These are phyloP conservation scores for Xylogone sp. DNA, from an alignment of 2,329 filamentous ascomycete genomes.

Conservation along the genomic window DNA sequence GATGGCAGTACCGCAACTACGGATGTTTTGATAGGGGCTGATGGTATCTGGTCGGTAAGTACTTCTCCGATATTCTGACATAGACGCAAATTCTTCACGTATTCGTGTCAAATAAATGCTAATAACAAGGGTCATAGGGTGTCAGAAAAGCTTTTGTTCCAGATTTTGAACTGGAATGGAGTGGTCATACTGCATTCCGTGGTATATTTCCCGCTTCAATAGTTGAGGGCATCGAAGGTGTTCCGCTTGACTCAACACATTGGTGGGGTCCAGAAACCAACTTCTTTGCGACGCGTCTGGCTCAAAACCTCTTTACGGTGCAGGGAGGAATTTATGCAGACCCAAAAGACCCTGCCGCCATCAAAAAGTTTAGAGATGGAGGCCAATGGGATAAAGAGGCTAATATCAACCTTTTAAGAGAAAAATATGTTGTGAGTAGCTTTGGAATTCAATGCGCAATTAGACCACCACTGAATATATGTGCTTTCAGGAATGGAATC, in stretches of 20 bases:
- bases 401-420: constrained; percentile 21
- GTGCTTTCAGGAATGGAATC: constrained; percentile 33
- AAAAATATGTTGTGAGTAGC: constrained; percentile 22
- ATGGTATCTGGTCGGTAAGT: constrained; percentile 32
- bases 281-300: constrained; percentile 28
- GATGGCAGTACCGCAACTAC: constrained; percentile 24
- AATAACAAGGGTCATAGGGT: constrained; percentile 10
- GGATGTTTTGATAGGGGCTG: constrained; percentile 31
- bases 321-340: constrained; percentile 24
- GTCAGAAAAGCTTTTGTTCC: constrained; percentile 23
- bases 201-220: constrained; percentile 31
- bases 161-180: constrained; percentile 30
- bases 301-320: constrained; percentile 28
- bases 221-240: constrained; percentile 25
- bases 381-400: constrained; percentile 26
- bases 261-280: constrained; percentile 30
- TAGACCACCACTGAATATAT: too few species aligned
- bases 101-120: not conserved
- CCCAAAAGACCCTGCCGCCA: constrained; percentile 20
- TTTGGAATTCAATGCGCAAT: not conserved
- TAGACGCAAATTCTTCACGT: constrained; percentile 2
- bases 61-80: too few species aligned
- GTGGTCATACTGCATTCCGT: constrained; percentile 33
- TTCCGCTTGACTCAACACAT: constrained; percentile 32
- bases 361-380: constrained; percentile 17